phyloP scores from a whole-genome alignment of 306 rosid species.

The Bauhinia variegata region DNA sequence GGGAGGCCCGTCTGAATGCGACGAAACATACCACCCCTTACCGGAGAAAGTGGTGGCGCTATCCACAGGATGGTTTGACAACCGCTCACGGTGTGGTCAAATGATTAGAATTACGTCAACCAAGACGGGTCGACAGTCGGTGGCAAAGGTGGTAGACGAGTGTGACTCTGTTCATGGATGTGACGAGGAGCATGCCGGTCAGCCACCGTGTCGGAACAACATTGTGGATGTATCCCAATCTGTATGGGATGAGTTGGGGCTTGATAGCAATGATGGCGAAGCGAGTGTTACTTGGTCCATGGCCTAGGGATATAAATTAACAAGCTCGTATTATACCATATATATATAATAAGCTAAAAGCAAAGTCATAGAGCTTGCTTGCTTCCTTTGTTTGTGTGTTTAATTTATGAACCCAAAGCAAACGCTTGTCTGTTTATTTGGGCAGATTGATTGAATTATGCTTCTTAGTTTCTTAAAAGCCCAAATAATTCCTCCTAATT shows the following conservation, averaged over 20 bases:
- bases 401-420: too few species aligned
- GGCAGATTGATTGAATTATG: too few species aligned
- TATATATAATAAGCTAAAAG: too few species aligned
- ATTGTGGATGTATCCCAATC: slow-evolving; percentile 51
- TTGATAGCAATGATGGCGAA: slow-evolving; percentile 23
- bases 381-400: too few species aligned
- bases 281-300: slow-evolving; percentile 43
- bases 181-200: slow-evolving; percentile 40
- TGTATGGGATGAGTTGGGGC: slow-evolving; percentile 52
- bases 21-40: slow-evolving; percentile 31
- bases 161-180: slow-evolving; percentile 52
- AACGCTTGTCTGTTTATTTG: too few species aligned
- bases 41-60: slow-evolving; percentile 45
- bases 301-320: background rate
- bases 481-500: too few species aligned
- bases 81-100: slow-evolving; percentile 37
- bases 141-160: slow-evolving; percentile 57
- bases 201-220: slow-evolving; percentile 43
- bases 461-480: too few species aligned
- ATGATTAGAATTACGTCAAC: slow-evolving; percentile 35
- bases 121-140: slow-evolving; percentile 38
- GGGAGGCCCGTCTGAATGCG: slow-evolving; percentile 40
- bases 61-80: slow-evolving; percentile 47
- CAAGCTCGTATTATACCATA: too few species aligned
- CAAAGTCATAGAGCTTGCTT: too few species aligned